These are phyloP conservation scores for Cercospora sesami DNA, from an alignment of 2,329 filamentous ascomycete genomes.

Conservation along the genomic window DNA sequence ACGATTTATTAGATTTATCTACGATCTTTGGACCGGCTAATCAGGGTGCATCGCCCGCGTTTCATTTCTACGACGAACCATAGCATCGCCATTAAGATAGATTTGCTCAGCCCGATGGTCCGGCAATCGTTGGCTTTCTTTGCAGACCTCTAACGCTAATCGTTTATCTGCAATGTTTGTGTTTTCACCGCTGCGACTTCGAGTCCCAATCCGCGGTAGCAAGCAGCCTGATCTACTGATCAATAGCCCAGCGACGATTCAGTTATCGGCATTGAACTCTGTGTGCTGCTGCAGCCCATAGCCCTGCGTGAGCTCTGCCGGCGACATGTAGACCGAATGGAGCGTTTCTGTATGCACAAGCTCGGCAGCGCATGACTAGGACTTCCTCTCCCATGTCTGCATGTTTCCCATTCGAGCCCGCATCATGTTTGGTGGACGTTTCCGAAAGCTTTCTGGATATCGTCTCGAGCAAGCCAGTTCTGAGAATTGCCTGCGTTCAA, in stretches of 20 bases:
- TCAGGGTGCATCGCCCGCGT: neutral
- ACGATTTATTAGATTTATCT: neutral
- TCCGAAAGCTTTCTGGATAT: neutral
- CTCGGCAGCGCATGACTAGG: neutral
- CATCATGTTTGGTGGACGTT: neutral
- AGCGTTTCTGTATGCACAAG: neutral
- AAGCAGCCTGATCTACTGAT: neutral
- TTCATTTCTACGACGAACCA: neutral
- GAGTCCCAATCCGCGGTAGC: neutral
- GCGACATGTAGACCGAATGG: neutral
- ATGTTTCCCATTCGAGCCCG: neutral
- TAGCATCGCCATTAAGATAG: neutral
- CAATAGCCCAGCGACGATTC: neutral
- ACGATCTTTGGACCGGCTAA: neutral
- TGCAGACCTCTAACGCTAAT: neutral
- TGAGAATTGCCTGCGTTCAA: neutral
- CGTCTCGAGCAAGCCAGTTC: neutral
- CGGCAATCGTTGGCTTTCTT: neutral
- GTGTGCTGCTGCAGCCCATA: neutral
- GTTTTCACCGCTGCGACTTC: neutral
- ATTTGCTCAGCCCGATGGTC: neutral
- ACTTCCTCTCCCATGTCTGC: neutral
- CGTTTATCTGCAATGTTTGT: neutral
- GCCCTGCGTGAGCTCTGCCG: neutral
- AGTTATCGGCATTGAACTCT: neutral